Evolutionary conservation across 306 rosid genomes (phyloP).

Genomic region (Castanea crenata): DNA sequence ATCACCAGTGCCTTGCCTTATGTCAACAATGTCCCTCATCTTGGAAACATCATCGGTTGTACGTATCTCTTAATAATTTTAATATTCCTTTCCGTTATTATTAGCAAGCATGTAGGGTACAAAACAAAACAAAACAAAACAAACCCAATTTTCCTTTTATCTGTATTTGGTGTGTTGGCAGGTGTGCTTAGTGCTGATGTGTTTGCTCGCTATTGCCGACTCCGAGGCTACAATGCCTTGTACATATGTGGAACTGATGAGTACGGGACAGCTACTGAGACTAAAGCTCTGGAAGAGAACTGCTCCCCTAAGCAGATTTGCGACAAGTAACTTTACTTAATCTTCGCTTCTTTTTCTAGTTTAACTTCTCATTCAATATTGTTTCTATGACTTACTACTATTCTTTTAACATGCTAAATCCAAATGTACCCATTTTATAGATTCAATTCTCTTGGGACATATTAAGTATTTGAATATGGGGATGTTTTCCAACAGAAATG

Average conservation of each 20-base stretch:
- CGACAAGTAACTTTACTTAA: constrained; percentile 52
- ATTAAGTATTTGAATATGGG: no score
- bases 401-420: no score
- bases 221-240: constrained; percentile 74
- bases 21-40: constrained; percentile 97
- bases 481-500: no score
- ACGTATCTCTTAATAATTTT: neutral
- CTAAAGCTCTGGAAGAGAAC: constrained; percentile 93
- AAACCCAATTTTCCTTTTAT: neutral
- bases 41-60: constrained; percentile 94
- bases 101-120: no score
- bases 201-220: constrained; percentile 89
- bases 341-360: no score
- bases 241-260: constrained; percentile 94
- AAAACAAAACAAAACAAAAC: no score
- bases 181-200: constrained; percentile 95
- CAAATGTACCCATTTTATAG: no score
- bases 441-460: no score
- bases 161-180: neutral
- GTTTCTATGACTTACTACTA: no score
- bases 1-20: constrained; percentile 96
- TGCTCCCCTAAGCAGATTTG: constrained; percentile 90
- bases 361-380: no score
- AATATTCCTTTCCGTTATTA: no score
- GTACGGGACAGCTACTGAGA: constrained; percentile 95